A percentile compares a stretch with the other conserved stretches of the same genome.
Evolutionary conservation across 1,284 basidiomycete species (phyloP).

Genomic region (Farysia itapuensis): DNA sequence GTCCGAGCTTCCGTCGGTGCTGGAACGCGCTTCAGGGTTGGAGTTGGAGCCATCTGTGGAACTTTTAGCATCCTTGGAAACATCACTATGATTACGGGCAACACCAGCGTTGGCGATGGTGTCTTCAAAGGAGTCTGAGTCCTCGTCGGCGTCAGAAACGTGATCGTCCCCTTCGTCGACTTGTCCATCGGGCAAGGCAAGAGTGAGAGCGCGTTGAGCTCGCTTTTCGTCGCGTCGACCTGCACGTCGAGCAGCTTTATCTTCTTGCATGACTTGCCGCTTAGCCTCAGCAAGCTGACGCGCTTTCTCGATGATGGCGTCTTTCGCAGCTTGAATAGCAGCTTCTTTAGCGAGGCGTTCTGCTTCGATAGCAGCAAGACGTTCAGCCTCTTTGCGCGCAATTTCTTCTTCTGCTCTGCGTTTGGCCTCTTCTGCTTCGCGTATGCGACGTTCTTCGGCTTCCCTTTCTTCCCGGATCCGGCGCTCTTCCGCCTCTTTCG

Average conservation of each 20-base stretch:
- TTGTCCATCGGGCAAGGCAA: constrained; percentile 21
- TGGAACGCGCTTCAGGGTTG: constrained; percentile 20
- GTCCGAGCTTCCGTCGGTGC: constrained; percentile 34
- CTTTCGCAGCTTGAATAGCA: constrained; percentile 14
- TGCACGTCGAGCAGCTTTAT: constrained; percentile 22
- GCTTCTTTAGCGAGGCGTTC: constrained; percentile 20
- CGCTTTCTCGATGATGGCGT: constrained; percentile 27
- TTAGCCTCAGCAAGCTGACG: constrained; percentile 26
- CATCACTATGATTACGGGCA: constrained; percentile 5
- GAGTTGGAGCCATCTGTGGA: constrained; percentile 19
- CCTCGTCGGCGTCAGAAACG: constrained; percentile 12
- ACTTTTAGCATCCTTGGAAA: constrained; percentile 10
- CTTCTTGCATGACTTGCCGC: constrained; percentile 36
- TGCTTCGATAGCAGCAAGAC: constrained; percentile 32
- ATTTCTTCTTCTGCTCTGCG: constrained; percentile 7
- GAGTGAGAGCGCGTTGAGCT: constrained; percentile 13
- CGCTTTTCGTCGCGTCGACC: constrained; percentile 21
- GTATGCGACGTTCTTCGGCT: constrained; percentile 8
- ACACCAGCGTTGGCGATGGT: constrained; percentile 7
- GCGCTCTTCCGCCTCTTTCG: constrained; percentile 22
- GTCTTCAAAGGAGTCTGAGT: constrained; percentile 31
- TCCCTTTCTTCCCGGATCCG: constrained; percentile 7
- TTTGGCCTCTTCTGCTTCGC: constrained; percentile 6
- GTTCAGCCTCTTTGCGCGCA: constrained; percentile 22
- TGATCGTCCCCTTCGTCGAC: constrained; percentile 10